Evolutionary conservation across 805 yeast species (phyloP).

Genomic region (Candida alai): DNA sequence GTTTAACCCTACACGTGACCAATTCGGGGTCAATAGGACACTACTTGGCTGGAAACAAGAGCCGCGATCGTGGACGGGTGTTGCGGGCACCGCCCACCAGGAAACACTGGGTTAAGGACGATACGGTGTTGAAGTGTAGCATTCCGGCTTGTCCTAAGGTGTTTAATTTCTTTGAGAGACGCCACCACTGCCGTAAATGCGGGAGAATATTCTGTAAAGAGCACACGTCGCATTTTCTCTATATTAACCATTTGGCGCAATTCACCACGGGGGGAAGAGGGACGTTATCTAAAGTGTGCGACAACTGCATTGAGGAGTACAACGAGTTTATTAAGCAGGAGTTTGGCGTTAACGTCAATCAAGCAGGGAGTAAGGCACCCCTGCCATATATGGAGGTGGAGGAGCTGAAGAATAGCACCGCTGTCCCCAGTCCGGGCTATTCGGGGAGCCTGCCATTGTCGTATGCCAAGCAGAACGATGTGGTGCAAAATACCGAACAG

Average conservation of each 20-base stretch:
- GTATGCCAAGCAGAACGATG: too few relatives aligned
- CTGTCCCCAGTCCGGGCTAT: too few relatives aligned
- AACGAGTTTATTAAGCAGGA: conserved; percentile 44
- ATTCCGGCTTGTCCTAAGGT: conserved; percentile 51
- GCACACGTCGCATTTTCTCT: conserved; percentile 55
- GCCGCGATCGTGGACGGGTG: conserved; percentile 26
- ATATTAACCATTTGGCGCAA: conserved; percentile 56
- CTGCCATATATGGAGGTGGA: too few relatives aligned
- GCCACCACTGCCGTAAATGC: conserved; percentile 83
- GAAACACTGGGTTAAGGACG: conserved; percentile 74
- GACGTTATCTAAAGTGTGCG: conserved; percentile 65
- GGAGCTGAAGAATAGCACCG: not conserved
- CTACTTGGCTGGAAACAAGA: conserved; percentile 6
- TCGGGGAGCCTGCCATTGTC: too few relatives aligned
- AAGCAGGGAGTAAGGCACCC: not conserved
- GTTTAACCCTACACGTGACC: not conserved
- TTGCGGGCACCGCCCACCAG: conserved; percentile 47
- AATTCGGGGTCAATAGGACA: conserved; percentile 6
- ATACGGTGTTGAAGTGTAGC: conserved; percentile 57
- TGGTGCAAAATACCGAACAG: conserved; percentile 2
- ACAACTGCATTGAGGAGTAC: conserved; percentile 59
- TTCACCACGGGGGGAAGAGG: conserved; percentile 69
- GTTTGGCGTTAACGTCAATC: conserved; percentile 24
- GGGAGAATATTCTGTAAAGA: conserved; percentile 76
- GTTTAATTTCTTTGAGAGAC: conserved; percentile 75